Evolutionary conservation across 768 basidiomycete genomes (phyloP).

Genomic region (Rhodotorula kratochvilovae): DNA sequence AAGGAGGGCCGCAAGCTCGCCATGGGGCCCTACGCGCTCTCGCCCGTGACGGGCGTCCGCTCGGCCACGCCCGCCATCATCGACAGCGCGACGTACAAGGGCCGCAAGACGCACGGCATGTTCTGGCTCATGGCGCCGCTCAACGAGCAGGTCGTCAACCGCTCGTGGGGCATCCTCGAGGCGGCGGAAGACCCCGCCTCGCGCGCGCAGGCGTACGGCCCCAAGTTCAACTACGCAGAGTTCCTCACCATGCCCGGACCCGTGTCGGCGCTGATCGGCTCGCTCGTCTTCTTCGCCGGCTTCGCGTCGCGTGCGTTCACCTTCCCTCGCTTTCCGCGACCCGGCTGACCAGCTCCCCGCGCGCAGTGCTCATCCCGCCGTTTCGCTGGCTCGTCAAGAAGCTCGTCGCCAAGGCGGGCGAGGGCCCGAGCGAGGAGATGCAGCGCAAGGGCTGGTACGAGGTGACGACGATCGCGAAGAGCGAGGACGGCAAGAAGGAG

Average conservation of each 20-base stretch:
- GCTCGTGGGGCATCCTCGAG: conserved; percentile 58
- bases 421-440: conserved; percentile 62
- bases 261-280: conserved; percentile 9
- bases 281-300: not conserved
- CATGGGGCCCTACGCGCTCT: conserved; percentile 50
- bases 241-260: conserved; percentile 48
- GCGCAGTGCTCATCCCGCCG: conserved; percentile 23
- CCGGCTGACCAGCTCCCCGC: not conserved
- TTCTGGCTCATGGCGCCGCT: conserved; percentile 46
- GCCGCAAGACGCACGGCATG: conserved; percentile 13
- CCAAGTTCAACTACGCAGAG: conserved; percentile 71
- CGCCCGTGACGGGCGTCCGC: conserved; percentile 50
- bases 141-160: conserved; percentile 56
- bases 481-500: conserved; percentile 51
- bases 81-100: not conserved
- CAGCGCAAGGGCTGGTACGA: conserved; percentile 61
- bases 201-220: conserved; percentile 56
- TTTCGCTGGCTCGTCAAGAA: conserved; percentile 18
- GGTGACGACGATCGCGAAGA: conserved; percentile 67
- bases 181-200: conserved; percentile 36
- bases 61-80: conserved; percentile 39
- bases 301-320: not conserved
- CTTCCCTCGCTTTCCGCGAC: not conserved
- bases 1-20: conserved; percentile 46
- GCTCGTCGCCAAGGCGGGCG: conserved; percentile 52